phyloP scores from a whole-genome alignment of 2,329 filamentous ascomycete genomes.

The Coniochaeta prunicola region DNA sequence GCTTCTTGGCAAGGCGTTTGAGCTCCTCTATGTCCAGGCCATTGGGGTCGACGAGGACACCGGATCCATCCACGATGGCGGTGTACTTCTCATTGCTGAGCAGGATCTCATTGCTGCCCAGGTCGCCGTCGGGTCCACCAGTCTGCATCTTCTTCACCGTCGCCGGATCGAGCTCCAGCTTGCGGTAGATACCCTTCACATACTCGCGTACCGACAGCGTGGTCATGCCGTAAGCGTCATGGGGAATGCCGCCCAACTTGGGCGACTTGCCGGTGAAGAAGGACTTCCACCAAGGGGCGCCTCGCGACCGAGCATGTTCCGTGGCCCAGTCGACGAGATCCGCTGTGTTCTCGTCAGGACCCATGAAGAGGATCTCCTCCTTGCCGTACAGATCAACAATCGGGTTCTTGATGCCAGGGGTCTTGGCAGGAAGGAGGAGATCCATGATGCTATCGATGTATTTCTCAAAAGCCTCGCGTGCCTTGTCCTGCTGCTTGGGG shows the following conservation, averaged over 20 bases:
- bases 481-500: conserved; percentile 88
- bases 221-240: conserved; percentile 96
- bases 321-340: conserved; percentile 99
- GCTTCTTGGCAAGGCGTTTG: conserved; percentile 72
- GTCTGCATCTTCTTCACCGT: conserved; percentile 93
- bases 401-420: conserved; percentile 97
- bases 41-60: conserved; percentile 88
- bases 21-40: conserved; percentile 83
- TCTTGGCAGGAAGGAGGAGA: conserved; percentile 79
- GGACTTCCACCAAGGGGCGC: conserved; percentile 98
- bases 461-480: conserved; percentile 91
- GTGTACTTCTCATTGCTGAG: conserved; percentile 94
- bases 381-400: conserved; percentile 94
- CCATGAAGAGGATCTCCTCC: conserved; percentile 97
- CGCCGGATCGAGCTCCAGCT: conserved; percentile 80
- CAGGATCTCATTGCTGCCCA: conserved; percentile 96
- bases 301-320: conserved; percentile 77
- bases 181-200: conserved; percentile 93
- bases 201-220: conserved; percentile 95
- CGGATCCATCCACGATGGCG: conserved; percentile 90
- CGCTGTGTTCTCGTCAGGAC: conserved; percentile 96
- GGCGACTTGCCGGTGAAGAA: conserved; percentile 99
- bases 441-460: conserved; percentile 99
- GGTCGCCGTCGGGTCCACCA: conserved; percentile 90
- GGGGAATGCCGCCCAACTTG: conserved; percentile 90